Evolutionary conservation across 371 early-diverging fungal species (phyloP).

Genomic region (Mucor lusitanicus): DNA sequence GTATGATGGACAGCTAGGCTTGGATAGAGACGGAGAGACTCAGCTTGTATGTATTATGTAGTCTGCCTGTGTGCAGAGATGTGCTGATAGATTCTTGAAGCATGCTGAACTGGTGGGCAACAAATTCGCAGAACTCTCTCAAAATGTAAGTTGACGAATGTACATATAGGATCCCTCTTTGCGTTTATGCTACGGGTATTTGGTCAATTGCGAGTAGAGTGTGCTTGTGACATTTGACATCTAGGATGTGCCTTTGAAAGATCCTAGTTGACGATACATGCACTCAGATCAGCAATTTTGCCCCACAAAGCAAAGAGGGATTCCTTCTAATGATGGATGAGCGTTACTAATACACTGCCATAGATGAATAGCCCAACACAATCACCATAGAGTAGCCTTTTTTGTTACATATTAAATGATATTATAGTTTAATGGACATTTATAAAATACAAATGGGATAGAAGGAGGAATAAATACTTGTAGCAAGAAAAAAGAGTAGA

Average conservation of each 20-base stretch:
- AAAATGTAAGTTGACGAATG: slow-evolving; percentile 34
- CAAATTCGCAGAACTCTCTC: slow-evolving; percentile 77
- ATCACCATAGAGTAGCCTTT: background rate
- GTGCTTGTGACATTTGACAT: too few relatives aligned
- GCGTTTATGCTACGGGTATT: background rate
- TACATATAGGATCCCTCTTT: background rate
- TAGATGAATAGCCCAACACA: background rate
- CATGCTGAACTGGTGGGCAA: slow-evolving; percentile 85
- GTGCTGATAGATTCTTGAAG: slow-evolving; percentile 92
- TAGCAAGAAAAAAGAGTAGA: background rate
- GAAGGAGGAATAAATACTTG: background rate
- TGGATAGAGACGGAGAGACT: background rate
- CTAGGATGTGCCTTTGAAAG: background rate
- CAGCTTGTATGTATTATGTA: slow-evolving; percentile 16
- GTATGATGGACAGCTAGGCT: slow-evolving; percentile 52
- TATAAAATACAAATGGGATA: background rate
- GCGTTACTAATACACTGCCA: background rate
- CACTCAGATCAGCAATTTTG: too few relatives aligned
- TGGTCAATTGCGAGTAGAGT: background rate
- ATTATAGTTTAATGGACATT: background rate
- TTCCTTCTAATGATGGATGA: background rate
- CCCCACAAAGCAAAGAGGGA: background rate
- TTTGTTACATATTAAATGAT: background rate
- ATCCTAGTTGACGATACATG: too few relatives aligned
- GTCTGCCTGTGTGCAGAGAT: slow-evolving; percentile 80